Evolutionary conservation across 2,329 filamentous ascomycete genomes (phyloP), one percentile per base, ranked within the genome.

Genomic region (Leptosphaerulina australis): DNA sequence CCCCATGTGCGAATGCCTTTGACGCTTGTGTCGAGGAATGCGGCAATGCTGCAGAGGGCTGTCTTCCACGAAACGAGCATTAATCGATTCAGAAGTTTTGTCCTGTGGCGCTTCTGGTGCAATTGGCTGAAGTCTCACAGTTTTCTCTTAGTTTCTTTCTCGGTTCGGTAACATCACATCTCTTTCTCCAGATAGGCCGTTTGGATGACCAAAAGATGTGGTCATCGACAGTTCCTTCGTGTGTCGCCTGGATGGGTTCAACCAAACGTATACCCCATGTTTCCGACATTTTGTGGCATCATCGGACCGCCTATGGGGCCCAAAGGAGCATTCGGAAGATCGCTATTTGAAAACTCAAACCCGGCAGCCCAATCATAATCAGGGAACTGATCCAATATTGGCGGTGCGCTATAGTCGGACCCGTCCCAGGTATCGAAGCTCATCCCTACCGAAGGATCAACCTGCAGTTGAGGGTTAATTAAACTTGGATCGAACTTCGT

Each of bases 351-450:
- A 17, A 70, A 69, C 18, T 71, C 64, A 31, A 71, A 71, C 14
- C 68, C 66, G 8, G 69, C 65, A 3, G 68, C 69, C 69, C 69
- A 72, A 38, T 72, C 69, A 34, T 71, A 72, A 48, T 72, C 69
- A 8, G 66, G 68, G n/a, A 71, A 72, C 25, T 71, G 68, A 17
- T 72, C 68, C 24, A 69, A 38, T 56, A 69, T 66, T 11, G 66
- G 63, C 5, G 64, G 63, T 9, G 60, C 58, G 34, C 52, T 62
- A 34, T 70, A 69, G 20, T 69, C 64, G 18, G 63, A 63, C 18
- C 50, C 54, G 18, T 66, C 62, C 62, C 59, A 68, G n/a, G 45
- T 50, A 18, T 69, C 64, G 29, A 69, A 65, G 38, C 55, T 54
- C 53, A 68, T 63, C 10, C 56, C 53, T 7, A 57, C 49, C 7